Percentiles rank a stretch among this genome's conserved stretches.
Conservation (phyloP, 2,329 filamentous ascomycete genomes). For the Triangularia setosa region DNA sequence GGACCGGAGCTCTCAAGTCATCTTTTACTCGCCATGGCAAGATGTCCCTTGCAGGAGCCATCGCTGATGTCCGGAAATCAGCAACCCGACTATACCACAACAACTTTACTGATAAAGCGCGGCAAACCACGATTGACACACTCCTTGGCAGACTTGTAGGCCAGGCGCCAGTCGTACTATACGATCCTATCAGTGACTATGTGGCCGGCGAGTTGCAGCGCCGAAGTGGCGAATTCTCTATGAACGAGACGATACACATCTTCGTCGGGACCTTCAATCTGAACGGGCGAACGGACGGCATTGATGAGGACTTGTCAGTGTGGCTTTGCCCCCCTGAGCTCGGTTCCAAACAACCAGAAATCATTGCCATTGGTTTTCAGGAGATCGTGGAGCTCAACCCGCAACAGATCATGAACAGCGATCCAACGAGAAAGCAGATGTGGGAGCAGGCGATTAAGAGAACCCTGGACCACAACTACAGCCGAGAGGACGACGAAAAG, state of each 20-base stretch:
- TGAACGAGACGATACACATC: constrained; percentile 69
- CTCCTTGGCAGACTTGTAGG: constrained; percentile 81
- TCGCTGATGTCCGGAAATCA: constrained; percentile 94
- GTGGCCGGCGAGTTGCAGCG: constrained; percentile 73
- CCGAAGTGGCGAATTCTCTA: constrained; percentile 68
- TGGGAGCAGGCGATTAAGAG: constrained; percentile 82
- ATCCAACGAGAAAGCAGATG: constrained; percentile 75
- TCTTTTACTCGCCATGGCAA: constrained; percentile 93
- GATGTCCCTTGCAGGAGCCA: constrained; percentile 87
- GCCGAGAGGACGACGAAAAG: constrained; percentile 61
- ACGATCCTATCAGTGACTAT: constrained; percentile 91
- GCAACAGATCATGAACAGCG: constrained; percentile 98
- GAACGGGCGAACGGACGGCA: constrained; percentile 78
- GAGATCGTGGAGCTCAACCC: constrained; percentile 98
- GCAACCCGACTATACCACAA: constrained; percentile 94
- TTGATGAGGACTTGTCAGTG: constrained; percentile 72
- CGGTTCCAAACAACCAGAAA: constrained; percentile 67
- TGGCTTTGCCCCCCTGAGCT: constrained; percentile 72
- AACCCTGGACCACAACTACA: constrained; percentile 70
- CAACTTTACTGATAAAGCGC: constrained; percentile 89
- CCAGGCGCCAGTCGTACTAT: constrained; percentile 78
- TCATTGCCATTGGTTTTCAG: constrained; percentile 90
- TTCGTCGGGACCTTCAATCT: constrained; percentile 88
- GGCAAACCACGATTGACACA: constrained; percentile 93
- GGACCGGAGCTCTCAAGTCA: constrained; percentile 90